A percentile compares a stretch with the other conserved stretches of the same genome.
These are phyloP conservation scores for Artemisia argyi DNA, from an alignment of 129 eudicot species.

Conservation along the genomic window DNA sequence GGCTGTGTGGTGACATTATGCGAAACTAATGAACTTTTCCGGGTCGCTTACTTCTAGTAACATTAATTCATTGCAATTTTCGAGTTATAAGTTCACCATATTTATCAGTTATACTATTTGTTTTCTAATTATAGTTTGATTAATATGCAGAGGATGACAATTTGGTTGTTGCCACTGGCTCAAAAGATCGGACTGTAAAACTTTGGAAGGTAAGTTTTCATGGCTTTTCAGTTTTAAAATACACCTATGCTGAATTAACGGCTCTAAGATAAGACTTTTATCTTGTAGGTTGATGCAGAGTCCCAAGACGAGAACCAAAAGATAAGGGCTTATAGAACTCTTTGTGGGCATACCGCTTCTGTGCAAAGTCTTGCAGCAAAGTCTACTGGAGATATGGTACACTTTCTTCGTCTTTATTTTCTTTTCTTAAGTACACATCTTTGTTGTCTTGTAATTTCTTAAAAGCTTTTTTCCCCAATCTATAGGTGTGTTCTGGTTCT, in stretches of 20 bases:
- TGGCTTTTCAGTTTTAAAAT: neutral
- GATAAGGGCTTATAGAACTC: constrained; percentile 63
- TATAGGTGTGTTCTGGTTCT: constrained; percentile 82
- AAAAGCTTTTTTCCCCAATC: neutral
- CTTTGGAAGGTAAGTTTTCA: constrained; percentile 68
- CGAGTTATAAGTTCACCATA: neutral
- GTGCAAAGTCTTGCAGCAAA: constrained; percentile 76
- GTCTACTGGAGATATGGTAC: constrained; percentile 73
- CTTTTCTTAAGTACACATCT: constrained; percentile 3
- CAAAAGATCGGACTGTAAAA: constrained; percentile 78
- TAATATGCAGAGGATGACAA: constrained; percentile 38
- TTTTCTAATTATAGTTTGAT: constrained; percentile 9
- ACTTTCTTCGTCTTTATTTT: neutral
- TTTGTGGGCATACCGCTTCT: constrained; percentile 82
- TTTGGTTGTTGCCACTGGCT: constrained; percentile 72
- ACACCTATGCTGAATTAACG: neutral
- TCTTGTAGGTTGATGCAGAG: constrained; percentile 58
- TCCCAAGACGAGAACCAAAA: constrained; percentile 42
- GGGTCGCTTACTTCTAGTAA: neutral
- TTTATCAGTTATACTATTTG: neutral
- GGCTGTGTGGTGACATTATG: neutral
- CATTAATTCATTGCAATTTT: neutral
- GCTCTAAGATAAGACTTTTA: constrained; percentile 16
- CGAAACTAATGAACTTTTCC: no score
- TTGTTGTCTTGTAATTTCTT: neutral